Base-by-base conservation (phyloP, 495 filamentous ascomycete genomes). In the Lasiosphaeria ovina region DNA sequence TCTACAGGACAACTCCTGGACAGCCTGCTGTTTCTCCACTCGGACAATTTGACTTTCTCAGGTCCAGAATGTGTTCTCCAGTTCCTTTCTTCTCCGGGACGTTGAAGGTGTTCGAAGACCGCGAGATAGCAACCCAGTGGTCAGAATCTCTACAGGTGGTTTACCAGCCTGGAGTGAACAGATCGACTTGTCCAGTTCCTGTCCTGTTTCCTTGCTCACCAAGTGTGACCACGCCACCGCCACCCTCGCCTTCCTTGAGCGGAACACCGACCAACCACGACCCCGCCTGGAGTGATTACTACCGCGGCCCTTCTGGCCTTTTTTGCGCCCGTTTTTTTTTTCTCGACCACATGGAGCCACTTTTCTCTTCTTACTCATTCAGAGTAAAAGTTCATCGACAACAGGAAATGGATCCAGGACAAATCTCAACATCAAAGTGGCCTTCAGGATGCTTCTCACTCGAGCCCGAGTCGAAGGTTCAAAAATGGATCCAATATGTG, bases 41-140 rank as follows among this genome's bases (percentile, higher is more conserved):
- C 10, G 51, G 50, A 44, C 47, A 35, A 16, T 63, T 59, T 57
- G 34, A 36, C 62, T 64, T 52, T 47, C 34, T 36, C 48, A 17
- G 16, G 8, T 24, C 52, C 34, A 51, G 36, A 56, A 36, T 44
- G 55, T 44, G 54, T 62, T 62, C 59, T 62, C 38, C 47, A 40
- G 40, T 55, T 61, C 40, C 62, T 55, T 60, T 59, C 35, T 35
- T 33, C 51, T 32, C 36, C 57, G 50, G 54, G 51, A 54, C 51
- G 42, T 33, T 49, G 49, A 35, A 38, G 54, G 51, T 49, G 49
- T 50, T 44, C 32, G 54, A 60, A 54, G 48, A 57, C 53, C 40
- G 42, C 34, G 52, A 60, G 62, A 60, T 64, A 48, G 57, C 62
- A 64, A 38, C 54, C 62, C 57, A 57, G 57, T 64, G 62, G 62